Evolutionary conservation across 331 rosid genomes (phyloP).

Genomic region (Quercus tomentella): DNA sequence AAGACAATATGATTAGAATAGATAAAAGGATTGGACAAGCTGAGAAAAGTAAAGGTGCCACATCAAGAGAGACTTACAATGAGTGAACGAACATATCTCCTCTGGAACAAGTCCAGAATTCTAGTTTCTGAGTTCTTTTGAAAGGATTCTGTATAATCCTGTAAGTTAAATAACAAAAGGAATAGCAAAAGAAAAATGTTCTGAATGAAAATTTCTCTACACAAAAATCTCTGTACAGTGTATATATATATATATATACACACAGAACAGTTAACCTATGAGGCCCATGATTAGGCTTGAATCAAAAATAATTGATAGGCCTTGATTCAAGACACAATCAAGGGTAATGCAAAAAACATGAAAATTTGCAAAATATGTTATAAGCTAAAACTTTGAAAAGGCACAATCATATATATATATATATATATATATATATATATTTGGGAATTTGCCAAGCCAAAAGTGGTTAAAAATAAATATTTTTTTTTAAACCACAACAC

Average conservation of each 20-base stretch:
- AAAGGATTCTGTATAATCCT: slow-evolving; percentile 32
- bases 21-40: neutral
- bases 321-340: no score
- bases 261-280: no score
- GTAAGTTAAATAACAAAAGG: neutral
- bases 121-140: slow-evolving; percentile 43
- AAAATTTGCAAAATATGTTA: no score
- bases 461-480: neutral
- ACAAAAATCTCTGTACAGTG: no score
- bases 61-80: slow-evolving; percentile 37
- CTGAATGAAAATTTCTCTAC: no score
- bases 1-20: neutral
- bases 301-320: no score
- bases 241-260: no score
- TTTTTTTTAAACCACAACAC: neutral
- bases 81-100: slow-evolving; percentile 62
- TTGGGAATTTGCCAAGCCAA: neutral
- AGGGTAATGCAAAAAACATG: no score
- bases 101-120: slow-evolving; percentile 57
- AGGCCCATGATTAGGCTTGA: no score
- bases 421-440: neutral
- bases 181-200: no score
- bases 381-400: slow-evolving; percentile 18
- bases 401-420: neutral
- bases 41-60: neutral